Conservation (phyloP, 257 asterid species). For the Cruciata laevipes region DNA sequence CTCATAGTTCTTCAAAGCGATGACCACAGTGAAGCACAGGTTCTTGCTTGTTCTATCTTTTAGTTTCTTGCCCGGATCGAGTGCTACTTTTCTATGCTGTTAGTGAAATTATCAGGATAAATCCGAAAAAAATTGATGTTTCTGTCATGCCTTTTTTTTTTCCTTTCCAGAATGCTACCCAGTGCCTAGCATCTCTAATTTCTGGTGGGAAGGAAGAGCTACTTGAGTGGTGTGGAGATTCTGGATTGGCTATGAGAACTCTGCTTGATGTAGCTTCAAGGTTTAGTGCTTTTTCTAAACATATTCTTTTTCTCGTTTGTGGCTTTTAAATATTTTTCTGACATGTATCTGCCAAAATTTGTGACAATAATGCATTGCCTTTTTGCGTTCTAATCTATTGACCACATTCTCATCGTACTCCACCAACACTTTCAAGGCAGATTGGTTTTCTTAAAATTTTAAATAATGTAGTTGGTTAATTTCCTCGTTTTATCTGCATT, state of each 20-base stretch:
- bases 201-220: constrained; percentile 90
- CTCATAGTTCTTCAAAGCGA: constrained; percentile 72
- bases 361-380: neutral
- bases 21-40: constrained; percentile 97
- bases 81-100: constrained; percentile 11
- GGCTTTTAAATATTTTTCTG: neutral
- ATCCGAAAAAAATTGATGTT: constrained; percentile 6
- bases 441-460: neutral
- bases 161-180: constrained; percentile 72
- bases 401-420: neutral
- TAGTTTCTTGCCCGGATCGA: neutral
- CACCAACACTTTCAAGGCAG: neutral
- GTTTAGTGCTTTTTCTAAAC: constrained; percentile 30
- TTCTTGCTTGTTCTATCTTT: constrained; percentile 20
- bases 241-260: constrained; percentile 79
- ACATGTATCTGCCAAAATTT: neutral
- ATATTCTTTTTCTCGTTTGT: neutral
- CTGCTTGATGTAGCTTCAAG: constrained; percentile 96
- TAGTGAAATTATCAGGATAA: neutral
- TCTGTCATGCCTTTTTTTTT: constrained; percentile 2
- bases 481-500: neutral
- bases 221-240: constrained; percentile 76
- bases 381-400: neutral
- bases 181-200: constrained; percentile 76
- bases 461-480: neutral